These are phyloP conservation scores for Penicillium freii DNA, from an alignment of 2,329 filamentous ascomycete species.

Conservation along the genomic window DNA sequence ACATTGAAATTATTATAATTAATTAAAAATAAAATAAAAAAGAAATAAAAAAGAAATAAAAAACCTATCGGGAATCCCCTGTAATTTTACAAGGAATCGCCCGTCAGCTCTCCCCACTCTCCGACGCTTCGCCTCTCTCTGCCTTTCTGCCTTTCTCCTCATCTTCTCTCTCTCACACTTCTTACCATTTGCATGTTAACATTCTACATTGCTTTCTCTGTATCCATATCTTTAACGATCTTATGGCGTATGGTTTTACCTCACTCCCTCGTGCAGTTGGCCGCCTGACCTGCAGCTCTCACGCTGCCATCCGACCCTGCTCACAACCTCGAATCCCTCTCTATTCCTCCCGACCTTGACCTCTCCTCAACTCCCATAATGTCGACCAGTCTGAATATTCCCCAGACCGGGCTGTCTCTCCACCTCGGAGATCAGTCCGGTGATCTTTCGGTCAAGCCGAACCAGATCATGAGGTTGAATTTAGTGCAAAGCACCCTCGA, in stretches of 20 bases:
- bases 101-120: conserved; percentile 28
- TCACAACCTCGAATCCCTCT: conserved; percentile 18
- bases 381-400: conserved; percentile 35
- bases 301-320: conserved; percentile 37
- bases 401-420: conserved; percentile 43
- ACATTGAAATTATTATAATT: not conserved
- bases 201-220: conserved; percentile 7
- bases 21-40: not conserved
- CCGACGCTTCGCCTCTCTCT: conserved; percentile 22
- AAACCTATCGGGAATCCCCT: conserved; percentile 19
- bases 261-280: conserved; percentile 34
- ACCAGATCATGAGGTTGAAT: conserved; percentile 49
- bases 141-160: conserved; percentile 11
- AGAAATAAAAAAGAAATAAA: not conserved
- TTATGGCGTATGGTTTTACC: conserved; percentile 35
- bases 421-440: conserved; percentile 32
- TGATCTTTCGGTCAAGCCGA: conserved; percentile 33
- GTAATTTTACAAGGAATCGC: conserved; percentile 20
- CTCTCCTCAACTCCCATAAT: conserved; percentile 26
- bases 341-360: conserved; percentile 9
- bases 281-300: conserved; percentile 40
- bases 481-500: conserved; percentile 46
- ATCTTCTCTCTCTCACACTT: no score
- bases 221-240: conserved; percentile 20
- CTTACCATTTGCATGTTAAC: not conserved